phyloP scores from a whole-genome alignment of 768 basidiomycete genomes.

The Tremella yokohamensis region DNA sequence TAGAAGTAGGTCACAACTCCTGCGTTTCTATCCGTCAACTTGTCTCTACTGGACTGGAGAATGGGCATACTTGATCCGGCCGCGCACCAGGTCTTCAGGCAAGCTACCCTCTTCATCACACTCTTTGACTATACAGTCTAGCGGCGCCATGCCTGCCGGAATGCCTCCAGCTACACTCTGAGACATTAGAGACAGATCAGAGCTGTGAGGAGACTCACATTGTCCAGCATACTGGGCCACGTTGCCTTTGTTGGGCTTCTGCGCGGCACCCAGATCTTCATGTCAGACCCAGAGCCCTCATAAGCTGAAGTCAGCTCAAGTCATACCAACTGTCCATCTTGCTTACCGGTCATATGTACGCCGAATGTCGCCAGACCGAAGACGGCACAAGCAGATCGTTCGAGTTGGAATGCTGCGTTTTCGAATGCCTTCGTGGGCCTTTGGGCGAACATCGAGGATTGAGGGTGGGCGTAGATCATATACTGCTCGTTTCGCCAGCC shows the following conservation, averaged over 20 bases:
- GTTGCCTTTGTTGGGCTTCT: conserved; percentile 83
- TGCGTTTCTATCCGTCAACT: conserved; percentile 35
- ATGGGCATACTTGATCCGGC: conserved; percentile 55
- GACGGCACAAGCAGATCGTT: conserved; percentile 78
- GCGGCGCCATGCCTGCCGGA: conserved; percentile 67
- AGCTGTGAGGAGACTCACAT: conserved; percentile 49
- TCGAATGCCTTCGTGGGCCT: conserved; percentile 4
- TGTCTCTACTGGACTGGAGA: background rate
- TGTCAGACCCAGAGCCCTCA: conserved; percentile 48
- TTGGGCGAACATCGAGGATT: conserved; percentile 21
- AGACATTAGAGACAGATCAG: conserved; percentile 50
- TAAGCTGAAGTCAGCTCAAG: conserved; percentile 31
- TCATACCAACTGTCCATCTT: too few relatives aligned
- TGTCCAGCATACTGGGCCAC: conserved; percentile 86
- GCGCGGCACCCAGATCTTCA: conserved; percentile 81
- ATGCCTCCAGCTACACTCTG: conserved; percentile 73
- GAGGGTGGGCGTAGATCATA: conserved; percentile 50
- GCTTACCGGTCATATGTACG: conserved; percentile 70
- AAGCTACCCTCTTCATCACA: conserved; percentile 90
- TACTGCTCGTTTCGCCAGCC: conserved; percentile 89
- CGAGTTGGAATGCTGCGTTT: conserved; percentile 70
- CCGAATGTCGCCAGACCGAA: conserved; percentile 91
- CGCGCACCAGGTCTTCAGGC: conserved; percentile 61
- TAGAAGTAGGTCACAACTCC: conserved; percentile 81
- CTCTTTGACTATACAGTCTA: conserved; percentile 81